Evolutionary conservation across 1,139 yeast genomes (phyloP).

Genomic region (Candida pseudocylindracea): DNA sequence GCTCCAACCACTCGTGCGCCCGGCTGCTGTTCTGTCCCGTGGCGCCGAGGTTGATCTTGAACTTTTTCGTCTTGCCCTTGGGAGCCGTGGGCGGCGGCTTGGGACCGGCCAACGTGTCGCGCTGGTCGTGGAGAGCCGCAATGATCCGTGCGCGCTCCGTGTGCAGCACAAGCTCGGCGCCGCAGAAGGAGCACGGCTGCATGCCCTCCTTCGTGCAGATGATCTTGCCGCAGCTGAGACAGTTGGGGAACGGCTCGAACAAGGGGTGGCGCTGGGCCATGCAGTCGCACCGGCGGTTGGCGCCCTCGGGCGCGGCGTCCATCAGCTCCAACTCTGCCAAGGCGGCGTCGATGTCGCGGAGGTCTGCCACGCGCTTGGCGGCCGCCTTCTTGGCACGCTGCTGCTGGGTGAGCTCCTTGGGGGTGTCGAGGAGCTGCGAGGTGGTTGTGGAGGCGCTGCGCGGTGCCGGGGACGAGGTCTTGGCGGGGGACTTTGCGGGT

Average conservation of each 20-base stretch:
- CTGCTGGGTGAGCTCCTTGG: conserved; percentile 6
- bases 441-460: conserved; percentile 9
- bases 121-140: conserved; percentile 26
- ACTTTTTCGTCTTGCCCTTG: conserved; percentile 7
- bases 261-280: conserved; percentile 74
- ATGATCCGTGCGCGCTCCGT: conserved; percentile 41
- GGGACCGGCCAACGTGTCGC: conserved; percentile 8
- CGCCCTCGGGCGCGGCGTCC: conserved; percentile 2
- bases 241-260: conserved; percentile 80
- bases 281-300: conserved; percentile 38
- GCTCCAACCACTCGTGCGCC: conserved; percentile 34
- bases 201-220: conserved; percentile 76
- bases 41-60: conserved; percentile 26
- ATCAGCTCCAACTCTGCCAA: conserved; percentile 15
- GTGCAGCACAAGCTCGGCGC: conserved; percentile 33
- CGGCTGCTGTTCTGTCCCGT: conserved; percentile 43
- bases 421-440: conserved; percentile 14
- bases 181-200: conserved; percentile 82
- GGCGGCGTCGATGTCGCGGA: conserved; percentile 5
- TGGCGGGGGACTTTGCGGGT: too few relatives aligned
- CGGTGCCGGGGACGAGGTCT: too few relatives aligned
- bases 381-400: conserved; percentile 11
- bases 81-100: conserved; percentile 4
- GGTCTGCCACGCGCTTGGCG: conserved; percentile 21
- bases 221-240: conserved; percentile 84